A percentile compares a stretch with the other conserved stretches of the same genome.
These are phyloP conservation scores for Sonneratia caseolaris DNA, from an alignment of 345 rosid species.

Conservation along the genomic window DNA sequence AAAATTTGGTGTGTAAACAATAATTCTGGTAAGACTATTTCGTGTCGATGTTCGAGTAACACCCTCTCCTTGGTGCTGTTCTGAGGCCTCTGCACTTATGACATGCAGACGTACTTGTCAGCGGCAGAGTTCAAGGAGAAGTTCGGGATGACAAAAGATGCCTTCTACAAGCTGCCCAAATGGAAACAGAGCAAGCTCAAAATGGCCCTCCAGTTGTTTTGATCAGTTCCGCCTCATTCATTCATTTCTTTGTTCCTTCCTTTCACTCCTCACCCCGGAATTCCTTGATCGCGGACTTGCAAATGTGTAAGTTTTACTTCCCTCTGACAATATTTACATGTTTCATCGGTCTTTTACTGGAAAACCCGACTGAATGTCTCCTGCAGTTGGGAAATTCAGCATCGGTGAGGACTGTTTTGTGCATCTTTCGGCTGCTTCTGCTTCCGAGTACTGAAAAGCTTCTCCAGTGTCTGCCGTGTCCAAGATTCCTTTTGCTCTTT, in stretches of 20 bases:
- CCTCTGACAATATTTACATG: background rate
- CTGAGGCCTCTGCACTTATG: conserved; percentile 3
- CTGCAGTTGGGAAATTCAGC: background rate
- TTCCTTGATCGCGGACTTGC: background rate
- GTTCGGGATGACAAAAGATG: conserved; percentile 75
- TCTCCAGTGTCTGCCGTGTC: background rate
- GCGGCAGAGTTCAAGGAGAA: conserved; percentile 71
- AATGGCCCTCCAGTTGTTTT: conserved; percentile 72
- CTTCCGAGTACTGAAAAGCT: background rate
- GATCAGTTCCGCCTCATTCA: conserved; percentile 10
- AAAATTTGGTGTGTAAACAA: no score
- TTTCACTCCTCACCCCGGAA: no score
- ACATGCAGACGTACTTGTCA: conserved; percentile 69
- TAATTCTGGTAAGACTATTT: no score
- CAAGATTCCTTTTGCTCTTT: no score
- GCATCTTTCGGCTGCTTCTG: background rate
- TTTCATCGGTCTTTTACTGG: background rate
- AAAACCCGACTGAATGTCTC: background rate
- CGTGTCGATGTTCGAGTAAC: no score
- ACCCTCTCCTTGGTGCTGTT: background rate
- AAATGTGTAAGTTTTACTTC: background rate
- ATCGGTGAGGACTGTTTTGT: background rate
- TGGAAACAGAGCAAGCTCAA: conserved; percentile 99
- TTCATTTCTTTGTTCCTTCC: background rate
- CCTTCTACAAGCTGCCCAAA: conserved; percentile 79